Evolutionary conservation across 1,284 basidiomycete species (phyloP), one percentile per base, ranked within the genome.

Genomic region (Pseudozyma sp.): DNA sequence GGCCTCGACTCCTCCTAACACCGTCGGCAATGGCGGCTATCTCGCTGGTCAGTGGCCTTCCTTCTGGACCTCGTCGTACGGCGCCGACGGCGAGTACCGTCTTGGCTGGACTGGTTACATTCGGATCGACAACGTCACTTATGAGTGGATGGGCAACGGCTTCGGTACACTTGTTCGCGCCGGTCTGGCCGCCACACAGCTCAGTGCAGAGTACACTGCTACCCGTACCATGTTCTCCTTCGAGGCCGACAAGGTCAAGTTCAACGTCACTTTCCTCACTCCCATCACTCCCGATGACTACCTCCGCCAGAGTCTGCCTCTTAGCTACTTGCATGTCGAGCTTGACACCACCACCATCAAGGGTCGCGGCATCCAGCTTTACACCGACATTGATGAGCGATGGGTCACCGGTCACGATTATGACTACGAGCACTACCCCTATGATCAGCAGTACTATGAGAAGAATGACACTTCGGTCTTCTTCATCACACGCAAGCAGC

Each of bases 361-460:
- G 36, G 66, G 67, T 45, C 61, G 66, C 25, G 64, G 69, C 54
- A 76, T 78, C 45, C 76, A 82, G 64, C 59, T 78, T 2, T 81
- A 72, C 73, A 79, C 74, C 34, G 76, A 81, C 62, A 82, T 79
- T 51, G 77, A 77, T 53, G 82, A 81, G 76, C 67, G 78, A 56
- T 83, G 73, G 81, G 74, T 76, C 52, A 80, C 82, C 8, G 83
- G 79, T 40, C 77, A 83, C 69, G 83, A 82, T 45, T 82, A 79
- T 25, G 81, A 79, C 52, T 83, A 72, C 48, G 67, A 79, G n/a
- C 58, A 70, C 18, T 76, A 56, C 39, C 77, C 78, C 7, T 76
- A 78, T 59, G 59, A 77, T 52, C 60, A 74, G 54, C 53, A 73
- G 52, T 77, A 71, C 53, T 69, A 61, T 47, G 56, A 80, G 42